Percentiles rank a stretch among this genome's conserved stretches.
Evolutionary conservation across 768 basidiomycete genomes (phyloP).

Genomic region (Megacollybia marginata): DNA sequence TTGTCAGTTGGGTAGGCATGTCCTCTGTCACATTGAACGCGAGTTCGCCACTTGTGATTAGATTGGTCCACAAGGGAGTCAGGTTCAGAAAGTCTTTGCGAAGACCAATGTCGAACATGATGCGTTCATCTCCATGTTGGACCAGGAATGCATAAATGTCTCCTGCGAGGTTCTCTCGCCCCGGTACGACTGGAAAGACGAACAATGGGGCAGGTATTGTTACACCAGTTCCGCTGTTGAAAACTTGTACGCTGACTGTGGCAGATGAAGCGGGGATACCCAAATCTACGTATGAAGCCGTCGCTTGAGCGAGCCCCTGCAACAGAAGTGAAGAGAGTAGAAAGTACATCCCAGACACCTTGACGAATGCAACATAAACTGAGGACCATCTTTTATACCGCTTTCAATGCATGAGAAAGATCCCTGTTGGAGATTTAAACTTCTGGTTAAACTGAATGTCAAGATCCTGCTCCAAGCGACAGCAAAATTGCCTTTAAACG

Average conservation of each 20-base stretch:
- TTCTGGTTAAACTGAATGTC: no score
- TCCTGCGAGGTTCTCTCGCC: constrained; percentile 2
- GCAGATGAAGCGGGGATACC: constrained; percentile 7
- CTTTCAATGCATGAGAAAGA: no score
- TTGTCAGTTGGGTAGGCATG: constrained; percentile 8
- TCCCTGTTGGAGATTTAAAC: no score
- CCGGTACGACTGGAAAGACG: constrained; percentile 5
- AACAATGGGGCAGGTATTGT: constrained; percentile 1
- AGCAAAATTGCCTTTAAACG: no score
- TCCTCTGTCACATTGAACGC: constrained; percentile 4
- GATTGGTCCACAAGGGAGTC: constrained; percentile 2
- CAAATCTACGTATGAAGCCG: neutral
- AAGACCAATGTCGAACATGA: constrained; percentile 15
- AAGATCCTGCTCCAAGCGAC: no score
- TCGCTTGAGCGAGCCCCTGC: no score
- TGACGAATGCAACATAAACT: no score
- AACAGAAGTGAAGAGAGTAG: no score
- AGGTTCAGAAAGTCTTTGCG: constrained; percentile 10
- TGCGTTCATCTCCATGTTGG: constrained; percentile 6
- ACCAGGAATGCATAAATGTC: constrained; percentile 14
- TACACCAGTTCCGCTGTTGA: constrained; percentile 3
- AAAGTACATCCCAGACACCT: no score
- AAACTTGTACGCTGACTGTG: constrained; percentile 7
- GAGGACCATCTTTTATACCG: no score
- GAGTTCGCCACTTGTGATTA: neutral